phyloP scores from a whole-genome alignment of 805 yeast genomes.

The Candida tammaniensis region DNA sequence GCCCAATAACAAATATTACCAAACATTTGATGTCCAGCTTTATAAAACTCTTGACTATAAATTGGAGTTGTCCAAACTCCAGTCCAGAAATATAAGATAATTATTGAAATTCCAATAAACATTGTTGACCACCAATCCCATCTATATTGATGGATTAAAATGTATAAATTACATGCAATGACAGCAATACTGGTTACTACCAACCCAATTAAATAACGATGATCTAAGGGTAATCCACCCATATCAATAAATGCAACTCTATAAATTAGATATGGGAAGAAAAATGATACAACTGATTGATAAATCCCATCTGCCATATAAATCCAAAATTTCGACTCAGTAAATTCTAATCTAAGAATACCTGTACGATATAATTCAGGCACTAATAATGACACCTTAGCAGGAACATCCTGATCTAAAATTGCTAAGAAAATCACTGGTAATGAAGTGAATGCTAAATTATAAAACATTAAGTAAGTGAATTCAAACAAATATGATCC shows the following conservation, averaged over 20 bases:
- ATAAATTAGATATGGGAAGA: constrained; percentile 62
- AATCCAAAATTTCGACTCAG: constrained; percentile 61
- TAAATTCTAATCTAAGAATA: constrained; percentile 70
- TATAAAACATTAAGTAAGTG: constrained; percentile 77
- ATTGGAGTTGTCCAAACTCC: constrained; percentile 69
- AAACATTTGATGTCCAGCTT: constrained; percentile 62
- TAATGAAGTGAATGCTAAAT: constrained; percentile 77
- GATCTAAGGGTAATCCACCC: constrained; percentile 62
- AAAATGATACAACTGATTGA: constrained; percentile 70
- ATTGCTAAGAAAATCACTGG: constrained; percentile 78
- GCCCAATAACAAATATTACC: constrained; percentile 68
- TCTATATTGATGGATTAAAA: constrained; percentile 64
- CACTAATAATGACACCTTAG: constrained; percentile 62
- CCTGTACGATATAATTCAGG: constrained; percentile 77
- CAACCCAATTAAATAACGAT: constrained; percentile 71
- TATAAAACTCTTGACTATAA: constrained; percentile 56
- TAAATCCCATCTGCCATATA: constrained; percentile 77
- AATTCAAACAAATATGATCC: constrained; percentile 78
- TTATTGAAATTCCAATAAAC: constrained; percentile 54
- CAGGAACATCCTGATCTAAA: constrained; percentile 78
- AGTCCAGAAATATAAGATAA: constrained; percentile 71
- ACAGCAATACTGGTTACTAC: constrained; percentile 66
- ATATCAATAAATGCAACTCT: constrained; percentile 25
- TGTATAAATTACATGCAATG: constrained; percentile 63
- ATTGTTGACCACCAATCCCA: constrained; percentile 77